Evolutionary conservation across 768 basidiomycete species (phyloP).

Genomic region (Amanita pallidorosea): DNA sequence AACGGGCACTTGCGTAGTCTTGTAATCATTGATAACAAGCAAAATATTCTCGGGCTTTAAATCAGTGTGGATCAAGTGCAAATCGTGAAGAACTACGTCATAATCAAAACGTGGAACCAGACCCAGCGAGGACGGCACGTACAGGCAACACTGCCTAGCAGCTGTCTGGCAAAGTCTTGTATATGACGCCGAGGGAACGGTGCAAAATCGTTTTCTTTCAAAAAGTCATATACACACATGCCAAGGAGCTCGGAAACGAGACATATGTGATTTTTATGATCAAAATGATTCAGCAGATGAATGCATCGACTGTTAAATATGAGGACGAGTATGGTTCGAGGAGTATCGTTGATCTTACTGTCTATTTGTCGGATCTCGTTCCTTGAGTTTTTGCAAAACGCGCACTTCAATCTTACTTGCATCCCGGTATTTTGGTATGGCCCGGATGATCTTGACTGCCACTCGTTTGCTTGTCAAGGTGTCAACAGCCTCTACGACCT

Average conservation of each 20-base stretch:
- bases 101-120: constrained; percentile 4
- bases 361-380: constrained; percentile 77
- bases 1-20: constrained; percentile 44
- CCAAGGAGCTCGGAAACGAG: constrained; percentile 92
- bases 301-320: constrained; percentile 79
- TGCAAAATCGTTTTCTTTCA: constrained; percentile 95
- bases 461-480: constrained; percentile 64
- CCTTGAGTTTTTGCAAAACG: constrained; percentile 84
- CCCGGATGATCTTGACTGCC: constrained; percentile 97
- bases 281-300: constrained; percentile 89
- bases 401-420: constrained; percentile 97
- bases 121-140: constrained; percentile 8
- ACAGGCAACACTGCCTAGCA: constrained; percentile 93
- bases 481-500: constrained; percentile 92
- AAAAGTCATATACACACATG: constrained; percentile 97
- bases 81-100: constrained; percentile 72
- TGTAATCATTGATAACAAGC: constrained; percentile 77
- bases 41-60: constrained; percentile 99
- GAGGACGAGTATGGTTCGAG: constrained; percentile 3
- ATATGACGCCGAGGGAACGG: constrained; percentile 96
- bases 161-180: constrained; percentile 87
- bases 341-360: constrained; percentile 50
- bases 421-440: constrained; percentile 97
- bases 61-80: constrained; percentile 93
- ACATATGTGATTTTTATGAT: constrained; percentile 96